Percentiles rank a stretch among this genome's conserved stretches.
These are phyloP conservation scores for Crithidia acanthocephali DNA, from an alignment of 208 protist genomes.

Conservation along the genomic window DNA sequence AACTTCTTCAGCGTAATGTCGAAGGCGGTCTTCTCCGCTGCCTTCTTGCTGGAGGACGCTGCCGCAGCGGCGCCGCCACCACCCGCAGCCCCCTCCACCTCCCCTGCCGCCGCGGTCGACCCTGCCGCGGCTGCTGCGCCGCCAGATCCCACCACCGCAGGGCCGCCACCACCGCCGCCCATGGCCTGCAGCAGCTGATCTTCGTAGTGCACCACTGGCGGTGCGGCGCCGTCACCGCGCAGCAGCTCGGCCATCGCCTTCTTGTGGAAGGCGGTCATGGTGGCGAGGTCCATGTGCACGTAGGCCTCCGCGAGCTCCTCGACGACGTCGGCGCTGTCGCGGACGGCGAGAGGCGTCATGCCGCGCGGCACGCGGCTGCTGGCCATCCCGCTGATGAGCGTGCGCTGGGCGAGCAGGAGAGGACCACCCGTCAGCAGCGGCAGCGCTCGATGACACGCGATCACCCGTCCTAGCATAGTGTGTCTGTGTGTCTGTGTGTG, in stretches of 20 bases:
- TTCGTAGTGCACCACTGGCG: constrained; percentile 53
- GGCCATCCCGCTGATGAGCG: constrained; percentile 42
- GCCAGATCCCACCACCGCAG: constrained; percentile 7
- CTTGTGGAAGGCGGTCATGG: constrained; percentile 59
- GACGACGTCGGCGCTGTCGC: constrained; percentile 48
- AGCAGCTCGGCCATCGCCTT: constrained; percentile 61
- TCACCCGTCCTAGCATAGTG: constrained; percentile 8
- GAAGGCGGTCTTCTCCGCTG: constrained; percentile 68
- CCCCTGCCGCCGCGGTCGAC: constrained; percentile 1
- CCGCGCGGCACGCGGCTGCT: constrained; percentile 53
- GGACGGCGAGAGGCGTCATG: constrained; percentile 45
- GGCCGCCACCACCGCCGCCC: constrained; percentile 35
- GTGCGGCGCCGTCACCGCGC: constrained; percentile 21
- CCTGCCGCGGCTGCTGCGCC: constrained; percentile 13
- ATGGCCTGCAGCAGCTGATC: constrained; percentile 68
- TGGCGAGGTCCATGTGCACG: constrained; percentile 69
- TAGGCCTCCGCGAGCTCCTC: constrained; percentile 73
- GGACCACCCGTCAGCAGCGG: not conserved
- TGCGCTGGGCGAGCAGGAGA: constrained; percentile 13
- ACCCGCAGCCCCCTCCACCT: not conserved
- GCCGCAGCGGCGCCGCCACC: constrained; percentile 19
- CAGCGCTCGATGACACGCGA: not conserved
- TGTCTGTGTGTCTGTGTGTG: not conserved
- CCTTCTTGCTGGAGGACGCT: constrained; percentile 48
- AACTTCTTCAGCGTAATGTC: constrained; percentile 78